Base-by-base conservation (phyloP, 2,329 filamentous ascomycete species). In the Podosphaera xanthii region DNA sequence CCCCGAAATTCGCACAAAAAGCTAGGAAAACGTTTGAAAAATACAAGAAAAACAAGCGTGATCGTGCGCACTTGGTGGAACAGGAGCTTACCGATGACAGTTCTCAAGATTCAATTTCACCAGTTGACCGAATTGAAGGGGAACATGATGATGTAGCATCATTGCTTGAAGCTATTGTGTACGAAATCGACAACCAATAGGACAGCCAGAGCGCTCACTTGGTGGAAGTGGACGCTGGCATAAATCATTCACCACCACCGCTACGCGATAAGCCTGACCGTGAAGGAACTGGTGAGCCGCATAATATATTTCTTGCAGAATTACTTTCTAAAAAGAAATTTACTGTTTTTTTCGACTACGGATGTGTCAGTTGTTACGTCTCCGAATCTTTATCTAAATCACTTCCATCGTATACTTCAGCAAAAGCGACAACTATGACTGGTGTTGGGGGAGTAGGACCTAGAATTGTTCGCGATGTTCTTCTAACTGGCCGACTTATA, bases 151-250 rank as follows among this genome's bases (percentile, higher is more conserved):
- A 22, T 34, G 52, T 35, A 14, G 52, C 8, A 38, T 50, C 22
- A 50, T 22, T 50, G 10, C 52, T 54, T 6, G 12, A 35, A 12
- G 52, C 52, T 2, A 35, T 54, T 38, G 9, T 54, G 14, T 2
- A 38, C 14, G 52, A 35, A n/a, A 38, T 54, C 10, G 34, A 54
- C 36, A 54, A 8, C 12, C 52, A 54, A 54, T 38, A 54, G 33
- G 52, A 38, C 14, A 38, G 52, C 33, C 52, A 35, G n/a, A 33
- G 34, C 52, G 52, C 34, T 54, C 52, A 54, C 34, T 36, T 38
- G 10, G 52, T 54, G 52, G 52, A 54, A 54, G 33, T 54, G 52
- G 36, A 54, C 52, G 52, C 52, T 33, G 52, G 52, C 31, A 50
- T 22, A 8, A 7, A 50, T 5, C 7, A 50, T 9, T 35, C 10